Conservation (phyloP, 176 grass and related monocot genomes). For the Rhipidocladum racemiflorum region DNA sequence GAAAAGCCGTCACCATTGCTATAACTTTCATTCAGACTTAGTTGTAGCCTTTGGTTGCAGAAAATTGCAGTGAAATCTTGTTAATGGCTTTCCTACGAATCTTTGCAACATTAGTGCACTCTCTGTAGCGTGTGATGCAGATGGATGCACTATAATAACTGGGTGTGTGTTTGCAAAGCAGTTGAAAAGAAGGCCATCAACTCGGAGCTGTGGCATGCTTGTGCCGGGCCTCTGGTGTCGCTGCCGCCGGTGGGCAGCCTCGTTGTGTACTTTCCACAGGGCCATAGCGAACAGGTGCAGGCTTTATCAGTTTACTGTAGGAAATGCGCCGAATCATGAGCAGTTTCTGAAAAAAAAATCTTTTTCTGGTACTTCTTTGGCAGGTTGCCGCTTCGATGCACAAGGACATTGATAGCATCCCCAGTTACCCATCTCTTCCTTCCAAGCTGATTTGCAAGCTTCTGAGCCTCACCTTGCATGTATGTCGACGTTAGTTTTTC, state of each 20-base stretch:
- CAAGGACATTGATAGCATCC: constrained; percentile 76
- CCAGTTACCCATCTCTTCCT: constrained; percentile 85
- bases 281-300: constrained; percentile 90
- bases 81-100: not conserved
- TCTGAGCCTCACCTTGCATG: constrained; percentile 83
- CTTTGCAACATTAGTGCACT: not conserved
- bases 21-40: not conserved
- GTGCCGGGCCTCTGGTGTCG: constrained; percentile 80
- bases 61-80: not conserved
- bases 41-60: not conserved
- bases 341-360: not conserved
- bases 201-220: constrained; percentile 96
- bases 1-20: not conserved
- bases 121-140: not conserved
- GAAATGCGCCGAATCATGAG: not conserved
- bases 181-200: constrained; percentile 91
- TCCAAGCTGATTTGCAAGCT: constrained; percentile 94
- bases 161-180: constrained; percentile 24
- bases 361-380: not conserved
- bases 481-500: constrained; percentile 22
- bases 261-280: constrained; percentile 96
- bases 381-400: constrained; percentile 98
- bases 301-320: not conserved
- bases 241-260: constrained; percentile 83
- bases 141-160: not conserved